Percentiles rank a stretch among this genome's conserved stretches.
Evolutionary conservation across 2,329 filamentous ascomycete genomes (phyloP).

Genomic region (Apiospora koreana): DNA sequence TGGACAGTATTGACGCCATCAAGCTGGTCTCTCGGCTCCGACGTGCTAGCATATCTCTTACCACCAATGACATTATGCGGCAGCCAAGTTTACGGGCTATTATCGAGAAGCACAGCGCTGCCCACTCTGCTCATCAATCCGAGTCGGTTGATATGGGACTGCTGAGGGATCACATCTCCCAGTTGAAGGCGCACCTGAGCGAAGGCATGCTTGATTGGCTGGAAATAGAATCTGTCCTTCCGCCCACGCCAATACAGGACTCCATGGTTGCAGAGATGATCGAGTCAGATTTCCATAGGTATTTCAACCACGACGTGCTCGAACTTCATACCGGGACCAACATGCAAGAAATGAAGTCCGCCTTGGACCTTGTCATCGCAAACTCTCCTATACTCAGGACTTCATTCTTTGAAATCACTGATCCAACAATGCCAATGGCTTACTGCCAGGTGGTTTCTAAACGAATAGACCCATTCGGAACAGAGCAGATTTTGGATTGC

Average conservation of each 20-base stretch:
- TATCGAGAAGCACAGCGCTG: conserved; percentile 23
- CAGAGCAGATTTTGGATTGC: conserved; percentile 23
- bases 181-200: conserved; percentile 32
- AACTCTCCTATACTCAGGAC: conserved; percentile 74
- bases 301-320: conserved; percentile 84
- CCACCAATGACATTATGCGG: conserved; percentile 78
- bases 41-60: conserved; percentile 57
- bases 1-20: conserved; percentile 92
- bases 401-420: conserved; percentile 66
- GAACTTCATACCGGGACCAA: conserved; percentile 59
- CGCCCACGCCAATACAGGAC: conserved; percentile 82
- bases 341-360: conserved; percentile 53
- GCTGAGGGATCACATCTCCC: conserved; percentile 31
- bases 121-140: background rate
- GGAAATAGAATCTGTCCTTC: conserved; percentile 61
- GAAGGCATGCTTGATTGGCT: conserved; percentile 34
- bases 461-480: conserved; percentile 22
- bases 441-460: conserved; percentile 51
- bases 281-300: conserved; percentile 69
- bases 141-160: background rate
- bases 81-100: conserved; percentile 68
- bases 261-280: conserved; percentile 84
- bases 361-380: conserved; percentile 63
- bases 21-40: conserved; percentile 76
- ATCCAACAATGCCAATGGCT: conserved; percentile 52